These are phyloP conservation scores for Cladosporium colombiae DNA, from an alignment of 2,329 filamentous ascomycete species.

Conservation along the genomic window DNA sequence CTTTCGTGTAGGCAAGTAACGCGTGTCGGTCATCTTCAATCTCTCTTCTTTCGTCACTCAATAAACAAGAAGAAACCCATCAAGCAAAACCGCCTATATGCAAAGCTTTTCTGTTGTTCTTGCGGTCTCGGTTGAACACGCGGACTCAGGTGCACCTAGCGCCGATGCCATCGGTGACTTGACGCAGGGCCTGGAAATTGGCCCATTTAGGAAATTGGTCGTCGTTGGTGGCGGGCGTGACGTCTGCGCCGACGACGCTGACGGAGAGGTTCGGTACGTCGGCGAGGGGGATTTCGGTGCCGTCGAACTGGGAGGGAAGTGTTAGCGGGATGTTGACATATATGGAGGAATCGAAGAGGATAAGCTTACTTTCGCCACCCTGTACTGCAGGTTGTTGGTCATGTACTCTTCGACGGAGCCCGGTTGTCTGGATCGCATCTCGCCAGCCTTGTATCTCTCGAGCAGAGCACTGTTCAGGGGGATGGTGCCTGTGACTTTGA, in stretches of 20 bases:
- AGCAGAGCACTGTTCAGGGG: conserved; percentile 48
- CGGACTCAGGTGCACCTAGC: conserved; percentile 6
- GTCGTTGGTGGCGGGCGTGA: conserved; percentile 39
- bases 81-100: conserved; percentile 9
- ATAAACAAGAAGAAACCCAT: not conserved
- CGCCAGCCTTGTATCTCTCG: conserved; percentile 35
- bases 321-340: not conserved
- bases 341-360: not conserved
- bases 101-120: conserved; percentile 1
- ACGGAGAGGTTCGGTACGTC: conserved; percentile 42
- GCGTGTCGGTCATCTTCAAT: not conserved
- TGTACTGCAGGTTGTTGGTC: conserved; percentile 38
- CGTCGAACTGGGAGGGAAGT: conserved; percentile 37
- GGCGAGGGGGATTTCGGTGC: conserved; percentile 36
- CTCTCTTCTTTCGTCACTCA: not conserved
- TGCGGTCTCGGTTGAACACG: not conserved
- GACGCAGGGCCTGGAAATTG: conserved; percentile 27
- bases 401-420: conserved; percentile 35
- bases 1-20: not conserved
- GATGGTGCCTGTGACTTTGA: conserved; percentile 44
- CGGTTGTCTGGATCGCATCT: conserved; percentile 37
- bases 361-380: conserved; percentile 34
- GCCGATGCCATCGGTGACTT: conserved; percentile 17
- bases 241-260: conserved; percentile 42
- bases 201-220: conserved; percentile 42